Evolutionary conservation across 164 flowering plant genomes (phyloP), one percentile per base, ranked within the genome.

Genomic region (Annona squamosa): DNA sequence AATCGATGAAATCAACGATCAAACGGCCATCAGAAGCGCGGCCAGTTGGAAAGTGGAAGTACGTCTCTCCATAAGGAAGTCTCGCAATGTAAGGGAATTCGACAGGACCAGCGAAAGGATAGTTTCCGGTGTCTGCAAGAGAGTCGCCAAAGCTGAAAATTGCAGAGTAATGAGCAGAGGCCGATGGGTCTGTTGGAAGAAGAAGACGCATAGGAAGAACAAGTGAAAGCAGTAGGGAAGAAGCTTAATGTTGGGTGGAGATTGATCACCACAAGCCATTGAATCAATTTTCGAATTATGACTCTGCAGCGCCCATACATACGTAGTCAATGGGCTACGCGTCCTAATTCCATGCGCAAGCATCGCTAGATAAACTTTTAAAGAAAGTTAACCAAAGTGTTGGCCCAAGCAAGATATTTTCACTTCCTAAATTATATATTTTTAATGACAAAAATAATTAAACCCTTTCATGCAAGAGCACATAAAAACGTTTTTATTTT

Each of bases 61-160:
- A 85, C 3, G 87, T 79, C 69, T 71, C 74, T n/a, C 87, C 85
- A 67, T 85, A 83, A 12, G 87, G 87, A 6, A 63, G 75, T 0
- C 46, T 46, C 4, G 19, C 47, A 1, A 59, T 4, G 43, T 1
- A 6, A 3, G 74, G 46, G 37, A 5, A 63, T 3, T 45, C 46
- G 16, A 43, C 45, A 9, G 71, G 6, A 16, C 73, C 44, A 1
- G 70, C 19, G 19, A 12, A 64, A 47, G 75, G 61, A n/a, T 37
- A 48, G 70, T 73, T 73, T 56, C 75, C 75, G 12, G 75, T 73
- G 63, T 73, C 75, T 3, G 75, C 63, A 4, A 73, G 70, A n/a
- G 70, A 66, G 48, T 73, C 70, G 19, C 70, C 75, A 16, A 73
- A 73, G 70, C 70, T 73, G 63, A 73, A 73, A 42, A 73, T 65